Conservation (phyloP, 2,329 filamentous ascomycete species). For the Botryotinia calthae region DNA sequence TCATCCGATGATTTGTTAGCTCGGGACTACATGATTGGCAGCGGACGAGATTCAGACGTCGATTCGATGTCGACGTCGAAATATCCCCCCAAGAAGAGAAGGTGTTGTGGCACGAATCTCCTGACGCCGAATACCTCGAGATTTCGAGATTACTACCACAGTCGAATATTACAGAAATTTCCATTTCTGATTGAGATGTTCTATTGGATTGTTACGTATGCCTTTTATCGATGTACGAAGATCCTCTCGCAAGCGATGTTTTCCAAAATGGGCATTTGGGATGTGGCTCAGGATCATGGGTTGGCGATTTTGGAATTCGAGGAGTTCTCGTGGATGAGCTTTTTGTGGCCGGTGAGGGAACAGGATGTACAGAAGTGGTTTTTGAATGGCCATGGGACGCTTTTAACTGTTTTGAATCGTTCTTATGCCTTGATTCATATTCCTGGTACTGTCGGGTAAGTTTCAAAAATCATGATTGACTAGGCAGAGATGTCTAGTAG, state of each 20-base stretch:
- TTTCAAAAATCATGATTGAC: background rate
- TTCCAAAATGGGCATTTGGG: constrained; percentile 48
- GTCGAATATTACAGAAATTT: constrained; percentile 62
- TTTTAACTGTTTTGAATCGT: constrained; percentile 56
- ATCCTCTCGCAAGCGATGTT: constrained; percentile 38
- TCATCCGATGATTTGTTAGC: constrained; percentile 37
- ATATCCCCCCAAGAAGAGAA: constrained; percentile 48
- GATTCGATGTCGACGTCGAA: constrained; percentile 34
- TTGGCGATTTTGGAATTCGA: constrained; percentile 55
- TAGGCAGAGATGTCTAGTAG: background rate
- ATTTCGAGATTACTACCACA: constrained; percentile 60
- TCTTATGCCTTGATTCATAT: constrained; percentile 60
- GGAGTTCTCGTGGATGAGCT: constrained; percentile 48
- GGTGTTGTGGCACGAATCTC: constrained; percentile 48
- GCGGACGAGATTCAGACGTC: constrained; percentile 25
- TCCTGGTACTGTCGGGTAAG: constrained; percentile 57
- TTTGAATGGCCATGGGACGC: constrained; percentile 50
- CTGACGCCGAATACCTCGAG: constrained; percentile 59
- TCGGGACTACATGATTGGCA: constrained; percentile 33
- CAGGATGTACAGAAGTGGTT: constrained; percentile 56
- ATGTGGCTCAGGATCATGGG: constrained; percentile 54
- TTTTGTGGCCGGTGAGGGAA: constrained; percentile 53
- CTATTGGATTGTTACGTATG: constrained; percentile 58
- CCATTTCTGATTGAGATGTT: constrained; percentile 66
- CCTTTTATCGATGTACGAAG: constrained; percentile 36